Base-by-base conservation (phyloP, 129 eudicot genomes). In the Chrysanthemum seticuspe region DNA sequence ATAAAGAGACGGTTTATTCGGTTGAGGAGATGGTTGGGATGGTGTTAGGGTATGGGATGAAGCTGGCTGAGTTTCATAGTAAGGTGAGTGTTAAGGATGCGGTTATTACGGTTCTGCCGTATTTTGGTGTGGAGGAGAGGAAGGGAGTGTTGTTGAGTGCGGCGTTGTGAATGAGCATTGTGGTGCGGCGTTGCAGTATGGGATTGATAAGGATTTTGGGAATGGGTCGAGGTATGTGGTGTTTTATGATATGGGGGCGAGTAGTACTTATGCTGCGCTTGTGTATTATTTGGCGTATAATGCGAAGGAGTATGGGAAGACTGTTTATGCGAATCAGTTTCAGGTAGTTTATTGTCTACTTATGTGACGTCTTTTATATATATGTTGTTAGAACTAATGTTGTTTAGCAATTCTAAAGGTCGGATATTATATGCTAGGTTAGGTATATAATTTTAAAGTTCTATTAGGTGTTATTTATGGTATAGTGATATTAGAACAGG, bases 231-330 rank as follows among this genome's bases (percentile, higher is more conserved):
- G 91, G 74, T 74, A 90, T 88, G 97, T 95, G 11, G 79, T 95
- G 19, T 95, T 95, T 62, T 95, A 95, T 65, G 99, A 95, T 70
- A 95, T 95, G 99, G 99, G 99, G 49, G 85, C 97, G 3, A 77
- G 87, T 61, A 91, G 90, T 60, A 95, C 99, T 27, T 95, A 95
- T 74, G 99, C 95, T 56, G 99, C 99, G 59, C 87, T 95, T 79
- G 99, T 95, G 13, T 76, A 88, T 81, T 95, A 84, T 82, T 90
- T 97, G 56, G 91, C 99, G 52, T 95, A 95, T 76, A 88, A 80
- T 81, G 71, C 97, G 2, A 95, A 95, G 82, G 99, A 95, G 83
- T 83, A 66, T 54, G 99, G 99, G 15, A 95, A 95, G 81, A 81
- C 94, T 58, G 87, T 95, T 56, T 86, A 94, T 0, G 87, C 71